Base-by-base conservation (phyloP, 2,329 filamentous ascomycete genomes). In the Hypocreales sp. region DNA sequence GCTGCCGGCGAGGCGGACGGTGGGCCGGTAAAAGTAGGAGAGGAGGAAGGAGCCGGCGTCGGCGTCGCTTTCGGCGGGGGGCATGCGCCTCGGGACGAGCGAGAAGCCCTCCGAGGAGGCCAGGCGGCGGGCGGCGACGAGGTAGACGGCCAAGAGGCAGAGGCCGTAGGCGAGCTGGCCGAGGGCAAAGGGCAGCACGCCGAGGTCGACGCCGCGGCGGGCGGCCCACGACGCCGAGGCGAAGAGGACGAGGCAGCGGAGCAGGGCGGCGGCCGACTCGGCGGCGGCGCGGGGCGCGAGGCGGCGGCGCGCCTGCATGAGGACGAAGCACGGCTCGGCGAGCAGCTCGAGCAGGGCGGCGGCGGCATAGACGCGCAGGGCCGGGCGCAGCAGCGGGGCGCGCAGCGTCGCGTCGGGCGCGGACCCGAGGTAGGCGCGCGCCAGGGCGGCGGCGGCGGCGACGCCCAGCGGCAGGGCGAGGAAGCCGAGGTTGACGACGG, bases 401-500 rank as follows among this genome's bases (percentile, higher is more conserved):
- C 64, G 52, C 4, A 64, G 50, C 2, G 64, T 60, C 2, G 55
- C 51, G 2, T 58, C 38, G 4, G 46, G 50, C 3, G 64, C 51
- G 5, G 63, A 67, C 4, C 56, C 58, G 11, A 78, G 55, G 51
- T 92, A 94, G 29, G 76, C 59, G 45, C 63, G 58, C 10, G 74
- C 79, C 3, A 94, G 59, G 1, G 64, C 44, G 10, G 68, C 47
- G 2, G 79, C 70, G 19, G 84, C 64, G 1, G 70, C 52, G 8
- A 73, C 40, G 1, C 86, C 86, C 1, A 87, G 59, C 0, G 62
- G 47, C 10, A 92, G 61, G 14, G 83, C 71, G 14, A 95, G 55
- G 48, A 92, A 92, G 2, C 84, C 80, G 21, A 93, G 61, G 44
- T 98, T 98, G 51, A 95, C 69, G 23, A 87, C 75, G 3, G 79